A percentile compares a stretch with the other conserved stretches of the same genome.
These are phyloP conservation scores for Cadophora gregata DNA, from an alignment of 2,329 filamentous ascomycete genomes.

Conservation along the genomic window DNA sequence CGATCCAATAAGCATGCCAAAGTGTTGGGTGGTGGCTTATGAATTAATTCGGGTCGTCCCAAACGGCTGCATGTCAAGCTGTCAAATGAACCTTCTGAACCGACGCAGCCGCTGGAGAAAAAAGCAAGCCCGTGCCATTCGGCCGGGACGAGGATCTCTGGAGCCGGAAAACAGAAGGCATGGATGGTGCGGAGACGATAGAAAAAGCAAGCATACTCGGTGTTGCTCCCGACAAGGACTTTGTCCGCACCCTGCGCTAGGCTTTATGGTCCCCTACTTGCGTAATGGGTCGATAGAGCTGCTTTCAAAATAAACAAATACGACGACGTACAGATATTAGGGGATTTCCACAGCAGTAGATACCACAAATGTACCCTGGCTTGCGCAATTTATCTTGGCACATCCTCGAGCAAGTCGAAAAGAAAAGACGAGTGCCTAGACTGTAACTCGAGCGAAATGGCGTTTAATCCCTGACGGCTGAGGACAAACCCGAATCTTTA, in stretches of 20 bases:
- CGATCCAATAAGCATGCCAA: background rate
- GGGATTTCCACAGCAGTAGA: background rate
- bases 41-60: background rate
- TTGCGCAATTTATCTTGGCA: background rate
- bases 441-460: background rate
- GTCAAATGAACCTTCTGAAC: background rate
- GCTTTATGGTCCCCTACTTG: background rate
- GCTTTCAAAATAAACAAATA: background rate
- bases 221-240: constrained; percentile 6
- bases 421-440: background rate
- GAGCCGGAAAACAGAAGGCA: constrained; percentile 1
- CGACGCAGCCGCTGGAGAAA: constrained; percentile 19
- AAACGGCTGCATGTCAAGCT: background rate
- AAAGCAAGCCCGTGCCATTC: constrained; percentile 19
- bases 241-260: background rate
- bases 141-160: constrained; percentile 14
- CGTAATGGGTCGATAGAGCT: background rate
- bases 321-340: background rate
- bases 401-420: background rate
- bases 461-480: constrained; percentile 1
- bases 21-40: background rate
- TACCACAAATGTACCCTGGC: background rate
- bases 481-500: background rate
- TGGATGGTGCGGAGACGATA: constrained; percentile 14
- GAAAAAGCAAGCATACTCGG: constrained; percentile 9